Conservation (phyloP, 805 yeast species). For the Metschnikowia sp. region DNA sequence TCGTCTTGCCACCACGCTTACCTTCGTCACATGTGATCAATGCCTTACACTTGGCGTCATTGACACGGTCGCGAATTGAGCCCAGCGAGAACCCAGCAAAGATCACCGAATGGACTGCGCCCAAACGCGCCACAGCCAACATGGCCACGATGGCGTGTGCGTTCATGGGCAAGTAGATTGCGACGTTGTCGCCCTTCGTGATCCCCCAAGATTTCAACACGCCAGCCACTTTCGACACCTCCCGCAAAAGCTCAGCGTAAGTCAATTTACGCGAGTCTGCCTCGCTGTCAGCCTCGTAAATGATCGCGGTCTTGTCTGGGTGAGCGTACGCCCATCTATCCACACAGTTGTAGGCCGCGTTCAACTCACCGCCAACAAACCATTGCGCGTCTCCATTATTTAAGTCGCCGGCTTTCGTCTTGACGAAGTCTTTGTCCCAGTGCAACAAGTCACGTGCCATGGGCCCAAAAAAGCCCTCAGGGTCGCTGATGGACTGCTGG, state of each 20-base stretch:
- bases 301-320: conserved; percentile 71
- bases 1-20: conserved; percentile 77
- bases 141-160: conserved; percentile 74
- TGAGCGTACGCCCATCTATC: conserved; percentile 73
- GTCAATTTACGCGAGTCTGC: conserved; percentile 59
- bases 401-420: conserved; percentile 45
- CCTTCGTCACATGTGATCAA: conserved; percentile 82
- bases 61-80: conserved; percentile 66
- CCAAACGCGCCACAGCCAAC: conserved; percentile 75
- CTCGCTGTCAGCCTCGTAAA: conserved; percentile 81
- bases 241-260: conserved; percentile 65
- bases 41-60: conserved; percentile 66
- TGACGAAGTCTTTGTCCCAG: conserved; percentile 53
- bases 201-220: conserved; percentile 65
- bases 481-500: conserved; percentile 54
- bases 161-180: conserved; percentile 83
- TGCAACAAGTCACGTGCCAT: conserved; percentile 47
- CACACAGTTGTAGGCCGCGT: conserved; percentile 78
- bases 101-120: conserved; percentile 82
- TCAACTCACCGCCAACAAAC: conserved; percentile 77
- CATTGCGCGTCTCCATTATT: conserved; percentile 53
- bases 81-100: conserved; percentile 83
- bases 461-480: conserved; percentile 52
- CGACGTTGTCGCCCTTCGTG: conserved; percentile 79
- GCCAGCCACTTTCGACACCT: conserved; percentile 70